phyloP scores from a whole-genome alignment of 2,329 filamentous ascomycete genomes.

The Nemania sp. region DNA sequence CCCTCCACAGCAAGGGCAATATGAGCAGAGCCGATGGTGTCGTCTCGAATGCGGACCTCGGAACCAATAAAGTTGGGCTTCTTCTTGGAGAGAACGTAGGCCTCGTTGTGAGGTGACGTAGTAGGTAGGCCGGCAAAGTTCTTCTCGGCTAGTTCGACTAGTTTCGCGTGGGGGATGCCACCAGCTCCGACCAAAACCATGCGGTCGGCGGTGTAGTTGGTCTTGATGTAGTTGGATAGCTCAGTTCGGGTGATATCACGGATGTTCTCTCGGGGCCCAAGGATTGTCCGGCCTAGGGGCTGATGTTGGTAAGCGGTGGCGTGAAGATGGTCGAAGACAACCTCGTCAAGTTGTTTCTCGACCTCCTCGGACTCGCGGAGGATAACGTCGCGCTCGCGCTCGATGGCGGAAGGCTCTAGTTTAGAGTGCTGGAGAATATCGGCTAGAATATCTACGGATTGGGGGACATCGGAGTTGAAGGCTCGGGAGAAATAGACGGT shows the following conservation, averaged over 20 bases:
- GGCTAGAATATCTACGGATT: conserved; percentile 97
- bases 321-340: conserved; percentile 99
- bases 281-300: conserved; percentile 95
- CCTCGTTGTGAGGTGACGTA: conserved; percentile 78
- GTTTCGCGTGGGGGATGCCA: conserved; percentile 91
- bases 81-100: conserved; percentile 82
- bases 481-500: conserved; percentile 99
- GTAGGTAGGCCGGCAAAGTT: conserved; percentile 86
- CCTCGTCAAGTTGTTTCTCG: conserved; percentile 99
- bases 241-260: conserved; percentile 93
- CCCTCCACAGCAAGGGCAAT: conserved; percentile 98
- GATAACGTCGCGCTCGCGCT: conserved; percentile 98
- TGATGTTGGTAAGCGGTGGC: conserved; percentile 98
- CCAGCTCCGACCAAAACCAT: conserved; percentile 98
- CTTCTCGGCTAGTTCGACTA: conserved; percentile 96
- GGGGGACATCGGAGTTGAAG: conserved; percentile 97
- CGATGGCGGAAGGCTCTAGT: conserved; percentile 90
- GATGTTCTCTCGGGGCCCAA: conserved; percentile 98
- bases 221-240: conserved; percentile 96
- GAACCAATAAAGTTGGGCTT: conserved; percentile 97
- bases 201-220: conserved; percentile 99
- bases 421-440: conserved; percentile 99
- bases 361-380: conserved; percentile 99
- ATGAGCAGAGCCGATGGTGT: conserved; percentile 95
- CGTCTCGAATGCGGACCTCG: conserved; percentile 94